phyloP scores from a whole-genome alignment of 768 basidiomycete species.

The Pholiota microspora region DNA sequence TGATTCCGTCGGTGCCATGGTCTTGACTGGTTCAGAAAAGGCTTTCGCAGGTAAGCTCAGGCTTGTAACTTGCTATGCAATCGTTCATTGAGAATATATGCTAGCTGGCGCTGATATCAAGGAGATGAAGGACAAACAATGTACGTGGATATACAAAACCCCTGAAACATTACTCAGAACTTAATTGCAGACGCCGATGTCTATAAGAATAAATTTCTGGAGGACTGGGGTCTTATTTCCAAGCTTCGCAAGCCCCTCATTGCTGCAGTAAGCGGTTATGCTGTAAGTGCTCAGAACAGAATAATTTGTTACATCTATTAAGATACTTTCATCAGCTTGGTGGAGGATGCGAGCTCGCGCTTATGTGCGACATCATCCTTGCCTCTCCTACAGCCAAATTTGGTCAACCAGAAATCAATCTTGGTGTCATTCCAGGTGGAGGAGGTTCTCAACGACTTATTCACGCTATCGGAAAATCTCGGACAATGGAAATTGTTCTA shows the following conservation, averaged over 20 bases:
- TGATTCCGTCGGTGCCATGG: conserved; percentile 73
- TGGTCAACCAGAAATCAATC: conserved; percentile 94
- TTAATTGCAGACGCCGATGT: conserved; percentile 92
- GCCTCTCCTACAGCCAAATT: conserved; percentile 89
- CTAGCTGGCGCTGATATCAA: conserved; percentile 97
- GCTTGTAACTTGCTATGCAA: neutral
- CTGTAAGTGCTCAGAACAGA: too few species aligned
- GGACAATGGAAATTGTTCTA: conserved; percentile 91
- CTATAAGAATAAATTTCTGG: conserved; percentile 83
- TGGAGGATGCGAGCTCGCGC: conserved; percentile 94
- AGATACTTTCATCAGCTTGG: conserved; percentile 62
- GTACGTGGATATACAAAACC: conserved; percentile 40
- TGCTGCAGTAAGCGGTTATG: conserved; percentile 94
- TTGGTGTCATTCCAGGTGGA: conserved; percentile 92
- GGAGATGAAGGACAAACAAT: conserved; percentile 97
- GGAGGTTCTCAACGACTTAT: conserved; percentile 93
- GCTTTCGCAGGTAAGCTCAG: conserved; percentile 85
- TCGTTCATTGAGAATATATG: neutral
- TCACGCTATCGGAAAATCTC: conserved; percentile 83
- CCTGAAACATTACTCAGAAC: neutral
- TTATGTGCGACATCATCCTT: conserved; percentile 95
- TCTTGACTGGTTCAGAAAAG: conserved; percentile 88
- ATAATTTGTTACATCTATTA: too few species aligned
- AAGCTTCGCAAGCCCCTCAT: conserved; percentile 89
- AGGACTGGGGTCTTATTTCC: conserved; percentile 76